Base-by-base conservation (phyloP, 2,329 filamentous ascomycete species). In the Emmonsiellopsis sp. region DNA sequence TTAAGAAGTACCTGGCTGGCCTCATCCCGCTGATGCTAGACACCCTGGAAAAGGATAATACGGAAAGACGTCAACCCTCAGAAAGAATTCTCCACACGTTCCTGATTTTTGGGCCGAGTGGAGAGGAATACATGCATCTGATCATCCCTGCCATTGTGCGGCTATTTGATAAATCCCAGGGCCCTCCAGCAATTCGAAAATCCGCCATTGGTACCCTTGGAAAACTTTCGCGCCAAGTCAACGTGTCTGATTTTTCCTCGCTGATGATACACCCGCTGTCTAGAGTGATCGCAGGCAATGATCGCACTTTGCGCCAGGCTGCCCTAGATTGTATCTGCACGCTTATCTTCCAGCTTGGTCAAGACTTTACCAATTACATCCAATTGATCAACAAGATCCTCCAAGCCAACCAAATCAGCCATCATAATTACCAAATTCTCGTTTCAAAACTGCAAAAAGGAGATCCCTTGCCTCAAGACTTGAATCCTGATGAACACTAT, bases 101-200 rank as follows among this genome's bases (percentile, higher is more conserved):
- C 69, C 75, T 98, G 31, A 88, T 98, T 0, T 98, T 98, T 67
- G 94, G 94, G 1, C 86, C 91, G 0, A 97, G 91, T 64, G 88
- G 87, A 9, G 93, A 98, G 67, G 93, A 98, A 68, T 98, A 98
- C 69, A 98, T 98, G 93, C 93, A 98, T 67, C 78, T 98, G 51
- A 97, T 99, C 60, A 89, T 98, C 50, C 93, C 93, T 0, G 89
- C 95, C 37, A 90, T 98, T 63, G 91, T 98, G 7, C 84, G 87
- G 44, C 87, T 95, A 48, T 97, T 98, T 64, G 92, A 98, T 67
- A 94, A 89, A 65, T 82, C 86, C 34, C 84, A 86, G 9, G 88
- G 94, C 58, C 89, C 90, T 7, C 76, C 81, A 1, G 85, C 85
- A 55, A 82, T 96, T 47, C 82, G 89, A 51, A 94, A 90, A 69